Percentiles rank a stretch among this genome's conserved stretches.
These are phyloP conservation scores for Crataegus laevigata DNA, from an alignment of 306 rosid genomes.

Conservation along the genomic window DNA sequence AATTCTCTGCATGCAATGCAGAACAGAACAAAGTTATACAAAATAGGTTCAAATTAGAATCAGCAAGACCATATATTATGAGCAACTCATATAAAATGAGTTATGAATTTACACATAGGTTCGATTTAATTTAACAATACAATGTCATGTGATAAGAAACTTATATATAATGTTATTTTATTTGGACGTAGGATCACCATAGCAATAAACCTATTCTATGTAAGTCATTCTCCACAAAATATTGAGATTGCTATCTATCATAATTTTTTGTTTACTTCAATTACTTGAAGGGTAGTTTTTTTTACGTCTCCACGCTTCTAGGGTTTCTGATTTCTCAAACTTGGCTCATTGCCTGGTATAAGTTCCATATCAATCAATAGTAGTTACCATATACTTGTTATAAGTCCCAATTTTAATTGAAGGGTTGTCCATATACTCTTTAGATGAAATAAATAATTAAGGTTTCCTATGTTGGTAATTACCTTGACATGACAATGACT, in stretches of 20 bases:
- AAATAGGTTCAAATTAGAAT: conserved; percentile 7
- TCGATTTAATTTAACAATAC: no score
- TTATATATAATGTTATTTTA: no score
- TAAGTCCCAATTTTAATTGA: neutral
- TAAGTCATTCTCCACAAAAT: conserved; percentile 6
- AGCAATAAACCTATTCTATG: no score
- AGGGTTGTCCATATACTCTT: neutral
- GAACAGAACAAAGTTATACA: conserved; percentile 17
- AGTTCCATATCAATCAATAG: no score
- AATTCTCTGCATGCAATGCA: conserved; percentile 38
- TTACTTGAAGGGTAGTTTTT: neutral
- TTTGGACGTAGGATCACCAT: no score
- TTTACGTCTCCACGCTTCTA: neutral
- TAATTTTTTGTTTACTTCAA: conserved; percentile 12
- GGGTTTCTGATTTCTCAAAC: neutral
- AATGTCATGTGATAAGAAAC: no score
- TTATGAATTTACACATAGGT: no score
- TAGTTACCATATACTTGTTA: no score
- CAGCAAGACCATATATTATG: neutral
- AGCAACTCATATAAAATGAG: neutral
- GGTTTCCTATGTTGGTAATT: neutral
- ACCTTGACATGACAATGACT: neutral
- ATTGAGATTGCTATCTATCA: conserved; percentile 26
- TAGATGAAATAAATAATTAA: no score
- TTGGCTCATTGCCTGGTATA: neutral